Conservation (phyloP, 2,329 filamentous ascomycete species). For the Fusarium austroafricanum region DNA sequence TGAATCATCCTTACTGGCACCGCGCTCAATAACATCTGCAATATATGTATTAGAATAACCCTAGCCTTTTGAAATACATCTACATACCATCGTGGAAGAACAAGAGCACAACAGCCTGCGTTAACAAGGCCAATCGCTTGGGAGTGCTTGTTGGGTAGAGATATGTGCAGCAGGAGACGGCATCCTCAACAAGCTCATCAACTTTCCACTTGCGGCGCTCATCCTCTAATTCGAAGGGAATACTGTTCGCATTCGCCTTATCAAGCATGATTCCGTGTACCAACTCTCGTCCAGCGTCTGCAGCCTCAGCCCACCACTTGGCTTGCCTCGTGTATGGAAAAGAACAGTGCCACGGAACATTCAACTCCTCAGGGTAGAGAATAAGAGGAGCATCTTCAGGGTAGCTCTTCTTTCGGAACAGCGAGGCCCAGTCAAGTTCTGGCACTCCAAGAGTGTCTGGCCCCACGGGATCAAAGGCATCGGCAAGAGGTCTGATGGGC, state of each 20-base stretch:
- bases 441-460: background rate
- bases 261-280: conserved; percentile 13
- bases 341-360: conserved; percentile 16
- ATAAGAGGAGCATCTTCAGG: conserved; percentile 11
- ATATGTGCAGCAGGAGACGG: conserved; percentile 13
- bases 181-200: conserved; percentile 28
- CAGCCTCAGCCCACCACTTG: conserved; percentile 12
- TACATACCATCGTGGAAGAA: conserved; percentile 23
- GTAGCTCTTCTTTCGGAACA: background rate
- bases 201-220: conserved; percentile 22
- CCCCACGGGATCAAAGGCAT: conserved; percentile 13
- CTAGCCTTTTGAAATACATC: rapidly evolving
- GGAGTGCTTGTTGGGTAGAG: conserved; percentile 23
- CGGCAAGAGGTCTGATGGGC: conserved; percentile 9
- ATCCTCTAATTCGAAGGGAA: conserved; percentile 21
- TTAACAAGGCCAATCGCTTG: conserved; percentile 11
- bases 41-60: background rate
- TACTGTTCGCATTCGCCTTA: conserved; percentile 9
- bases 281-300: conserved; percentile 4
- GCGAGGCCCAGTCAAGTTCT: conserved; percentile 11
- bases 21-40: conserved; percentile 25
- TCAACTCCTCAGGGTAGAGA: conserved; percentile 1
- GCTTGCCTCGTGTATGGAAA: conserved; percentile 24
- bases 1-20: conserved; percentile 19
- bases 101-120: conserved; percentile 14